Evolutionary conservation across 2,329 filamentous ascomycete species (phyloP), one percentile per base, ranked within the genome.

Genomic region (Beauveria sp.): DNA sequence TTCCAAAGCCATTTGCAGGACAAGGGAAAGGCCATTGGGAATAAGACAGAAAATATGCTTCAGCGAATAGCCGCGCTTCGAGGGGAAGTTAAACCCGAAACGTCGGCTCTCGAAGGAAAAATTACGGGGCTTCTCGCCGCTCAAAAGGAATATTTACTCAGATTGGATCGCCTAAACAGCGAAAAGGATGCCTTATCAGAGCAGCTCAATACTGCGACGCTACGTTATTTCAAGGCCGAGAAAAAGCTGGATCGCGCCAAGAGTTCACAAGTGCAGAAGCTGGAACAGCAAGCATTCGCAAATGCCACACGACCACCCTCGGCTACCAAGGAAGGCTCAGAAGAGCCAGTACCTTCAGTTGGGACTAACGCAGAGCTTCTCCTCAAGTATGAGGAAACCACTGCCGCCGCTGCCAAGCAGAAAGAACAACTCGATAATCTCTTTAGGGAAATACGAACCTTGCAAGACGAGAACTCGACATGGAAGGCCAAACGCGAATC

Each of bases 171-270:
- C 59, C 77, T 92, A 14, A 81, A 85, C 54, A 80, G 84, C 7
- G 92, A 97, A 68, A 96, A 94, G 68, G 89, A 96, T 59, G 86
- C 90, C 67, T 80, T 96, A 3, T 91, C 91, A 52, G 90, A 94
- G 69, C 89, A 93, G 64, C 80, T 97, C 22, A 93, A 97, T 70
- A 88, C 85, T 40, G 94, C 93, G 18, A 96, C 92, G 5, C 80
- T 96, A 62, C 85, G 94, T 65, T 97, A 96, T 70, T 91, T 97
- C 78, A 90, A 96, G 67, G 94, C 94, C 0, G 94, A 99, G 73
- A 96, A 96, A 78, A 94, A 92, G 72, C 80, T 97, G 57, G 94
- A 99, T 72, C 86, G 94, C 48, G 85, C 89, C 26, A 93, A 91
- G 74, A 99, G 94, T 70, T 78, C 86, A 18, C 92, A 96, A 61